Percentiles rank a stretch among this genome's conserved stretches.
These are phyloP conservation scores for Backusella morwellensis DNA, from an alignment of 192 early-diverging fungal species.

Conservation along the genomic window DNA sequence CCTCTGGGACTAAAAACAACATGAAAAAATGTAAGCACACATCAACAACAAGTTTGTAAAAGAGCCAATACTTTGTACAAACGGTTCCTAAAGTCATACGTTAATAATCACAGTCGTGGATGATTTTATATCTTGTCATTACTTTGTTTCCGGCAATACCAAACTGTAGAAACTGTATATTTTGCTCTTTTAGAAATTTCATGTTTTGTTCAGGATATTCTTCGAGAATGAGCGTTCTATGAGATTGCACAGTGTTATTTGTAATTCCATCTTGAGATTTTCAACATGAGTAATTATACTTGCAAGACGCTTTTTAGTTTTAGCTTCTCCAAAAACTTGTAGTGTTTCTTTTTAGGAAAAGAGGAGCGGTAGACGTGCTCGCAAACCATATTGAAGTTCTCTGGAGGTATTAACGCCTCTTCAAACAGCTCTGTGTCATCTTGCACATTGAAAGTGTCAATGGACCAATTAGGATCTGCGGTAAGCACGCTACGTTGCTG, in stretches of 20 bases:
- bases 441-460: slow-evolving; percentile 20
- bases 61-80: slow-evolving; percentile 57
- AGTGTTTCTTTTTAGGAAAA: slow-evolving; percentile 91
- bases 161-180: slow-evolving; percentile 84
- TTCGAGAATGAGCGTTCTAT: slow-evolving; percentile 86
- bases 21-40: not conserved
- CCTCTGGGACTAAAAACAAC: slow-evolving; percentile 51
- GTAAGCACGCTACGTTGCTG: not conserved
- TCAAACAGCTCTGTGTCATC: slow-evolving; percentile 47
- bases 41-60: not conserved
- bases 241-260: not conserved
- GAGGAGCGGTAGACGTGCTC: slow-evolving; percentile 92
- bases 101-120: not conserved
- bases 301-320: slow-evolving; percentile 86
- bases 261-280: not conserved
- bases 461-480: slow-evolving; percentile 22
- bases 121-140: not conserved
- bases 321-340: slow-evolving; percentile 85
- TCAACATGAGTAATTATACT: slow-evolving; percentile 16
- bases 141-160: slow-evolving; percentile 93
- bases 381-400: slow-evolving; percentile 96
- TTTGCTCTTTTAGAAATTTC: slow-evolving; percentile 77
- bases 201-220: slow-evolving; percentile 90
- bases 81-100: slow-evolving; percentile 46
- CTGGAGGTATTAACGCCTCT: slow-evolving; percentile 80